These are phyloP conservation scores for Cystofilobasidium macerans DNA, from an alignment of 768 basidiomycete genomes.

Conservation along the genomic window DNA sequence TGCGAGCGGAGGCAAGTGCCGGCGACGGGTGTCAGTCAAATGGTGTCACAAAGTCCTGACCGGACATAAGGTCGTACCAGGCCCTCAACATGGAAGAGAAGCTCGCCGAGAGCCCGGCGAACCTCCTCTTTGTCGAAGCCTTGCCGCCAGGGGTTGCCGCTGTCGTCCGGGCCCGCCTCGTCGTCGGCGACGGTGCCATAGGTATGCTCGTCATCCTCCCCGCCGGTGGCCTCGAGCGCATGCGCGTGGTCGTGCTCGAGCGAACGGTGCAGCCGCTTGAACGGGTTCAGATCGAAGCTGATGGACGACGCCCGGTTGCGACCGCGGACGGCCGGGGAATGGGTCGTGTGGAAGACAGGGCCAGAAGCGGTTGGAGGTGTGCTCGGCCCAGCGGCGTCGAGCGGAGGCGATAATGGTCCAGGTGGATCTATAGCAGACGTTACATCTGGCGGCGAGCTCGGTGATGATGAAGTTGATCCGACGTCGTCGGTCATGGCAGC, in stretches of 20 bases:
- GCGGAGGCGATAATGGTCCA: no score
- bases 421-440: no score
- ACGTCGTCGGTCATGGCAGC: no score
- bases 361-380: no score
- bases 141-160: not conserved
- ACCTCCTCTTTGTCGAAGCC: conserved; percentile 2
- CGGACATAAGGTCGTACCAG: conserved; percentile 57
- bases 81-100: conserved; percentile 35
- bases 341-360: no score
- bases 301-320: not conserved
- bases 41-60: no score
- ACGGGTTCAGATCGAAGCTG: conserved; percentile 13
- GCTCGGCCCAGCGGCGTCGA: no score
- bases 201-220: not conserved
- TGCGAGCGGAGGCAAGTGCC: not conserved
- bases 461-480: no score
- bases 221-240: not conserved
- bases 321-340: not conserved
- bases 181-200: not conserved
- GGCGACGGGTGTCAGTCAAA: not conserved
- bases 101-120: conserved; percentile 1
- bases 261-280: not conserved
- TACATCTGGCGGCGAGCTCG: no score
- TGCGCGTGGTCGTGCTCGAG: conserved; percentile 7
- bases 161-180: not conserved